These are phyloP conservation scores for Dryadomyces quercivorus DNA, from an alignment of 2,329 filamentous ascomycete species.

Conservation along the genomic window DNA sequence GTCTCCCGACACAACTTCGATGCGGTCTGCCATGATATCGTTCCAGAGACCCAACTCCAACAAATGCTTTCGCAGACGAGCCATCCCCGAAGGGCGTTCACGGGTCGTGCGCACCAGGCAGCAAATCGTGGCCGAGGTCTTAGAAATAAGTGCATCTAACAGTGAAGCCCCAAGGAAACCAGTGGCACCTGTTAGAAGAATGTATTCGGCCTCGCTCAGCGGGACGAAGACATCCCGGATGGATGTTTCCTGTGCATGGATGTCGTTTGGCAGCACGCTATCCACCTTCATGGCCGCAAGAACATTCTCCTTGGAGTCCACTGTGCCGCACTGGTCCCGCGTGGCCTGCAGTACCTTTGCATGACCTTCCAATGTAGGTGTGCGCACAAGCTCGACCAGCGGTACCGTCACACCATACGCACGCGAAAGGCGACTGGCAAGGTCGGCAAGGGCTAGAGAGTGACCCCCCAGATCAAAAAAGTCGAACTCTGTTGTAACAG, in stretches of 20 bases:
- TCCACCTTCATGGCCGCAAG: slow-evolving; percentile 22
- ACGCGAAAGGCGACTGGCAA: slow-evolving; percentile 57
- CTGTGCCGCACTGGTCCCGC: slow-evolving; percentile 52
- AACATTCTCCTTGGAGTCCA: neutral
- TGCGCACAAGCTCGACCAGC: slow-evolving; percentile 57
- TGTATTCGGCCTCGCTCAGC: slow-evolving; percentile 52
- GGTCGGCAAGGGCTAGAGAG: slow-evolving; percentile 63
- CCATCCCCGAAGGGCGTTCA: slow-evolving; percentile 54
- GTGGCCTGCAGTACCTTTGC: slow-evolving; percentile 58
- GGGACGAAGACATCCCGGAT: neutral
- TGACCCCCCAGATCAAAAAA: slow-evolving; percentile 78
- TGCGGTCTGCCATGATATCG: slow-evolving; percentile 64
- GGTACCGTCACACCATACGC: slow-evolving; percentile 64
- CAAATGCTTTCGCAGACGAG: slow-evolving; percentile 61
- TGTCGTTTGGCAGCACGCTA: slow-evolving; percentile 50
- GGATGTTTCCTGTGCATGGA: slow-evolving; percentile 22
- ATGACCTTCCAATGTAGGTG: slow-evolving; percentile 61
- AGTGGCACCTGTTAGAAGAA: slow-evolving; percentile 63
- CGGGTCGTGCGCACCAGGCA: slow-evolving; percentile 51
- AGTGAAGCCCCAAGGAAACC: slow-evolving; percentile 68
- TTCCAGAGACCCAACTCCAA: slow-evolving; percentile 70
- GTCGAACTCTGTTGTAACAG: slow-evolving; percentile 58
- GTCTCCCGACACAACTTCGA: slow-evolving; percentile 65
- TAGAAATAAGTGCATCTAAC: slow-evolving; percentile 54
- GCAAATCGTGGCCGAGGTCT: slow-evolving; percentile 55